phyloP scores from a whole-genome alignment of 1,284 basidiomycete genomes.

The Cerrena zonata region DNA sequence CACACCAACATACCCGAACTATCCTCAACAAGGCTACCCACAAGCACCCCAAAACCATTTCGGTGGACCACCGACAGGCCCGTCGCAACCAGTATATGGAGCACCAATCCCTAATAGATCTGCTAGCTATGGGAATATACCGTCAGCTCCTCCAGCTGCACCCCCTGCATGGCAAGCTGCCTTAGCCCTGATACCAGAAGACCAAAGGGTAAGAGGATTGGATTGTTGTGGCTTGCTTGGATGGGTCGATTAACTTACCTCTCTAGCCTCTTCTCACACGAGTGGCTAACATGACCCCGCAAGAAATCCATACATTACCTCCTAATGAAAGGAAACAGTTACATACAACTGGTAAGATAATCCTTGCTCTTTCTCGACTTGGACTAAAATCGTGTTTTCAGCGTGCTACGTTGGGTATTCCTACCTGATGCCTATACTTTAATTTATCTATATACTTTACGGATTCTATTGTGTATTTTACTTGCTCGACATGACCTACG shows the following conservation, averaged over 20 bases:
- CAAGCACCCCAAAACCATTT: slow-evolving; percentile 2
- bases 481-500: neutral
- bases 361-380: no score
- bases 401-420: slow-evolving; percentile 35
- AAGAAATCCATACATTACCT: slow-evolving; percentile 58
- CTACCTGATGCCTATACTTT: slow-evolving; percentile 18
- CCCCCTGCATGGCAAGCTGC: slow-evolving; percentile 38
- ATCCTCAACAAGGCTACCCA: slow-evolving; percentile 8
- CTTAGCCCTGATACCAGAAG: slow-evolving; percentile 57
- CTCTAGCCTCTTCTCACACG: slow-evolving; percentile 58
- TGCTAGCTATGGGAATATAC: slow-evolving; percentile 5
- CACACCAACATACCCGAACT: slow-evolving; percentile 12
- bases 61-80: neutral
- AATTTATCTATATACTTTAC: neutral
- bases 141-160: slow-evolving; percentile 10
- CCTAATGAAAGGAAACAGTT: slow-evolving; percentile 55
- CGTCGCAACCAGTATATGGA: slow-evolving; percentile 10
- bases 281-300: slow-evolving; percentile 63
- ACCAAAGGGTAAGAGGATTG: slow-evolving; percentile 58
- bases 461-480: no score
- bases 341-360: slow-evolving; percentile 58
- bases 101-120: neutral
- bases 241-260: slow-evolving; percentile 6
- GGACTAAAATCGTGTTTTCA: slow-evolving; percentile 16
- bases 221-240: slow-evolving; percentile 10